Conservation (phyloP, 2,329 filamentous ascomycete species). For the Aschersonia sp. region DNA sequence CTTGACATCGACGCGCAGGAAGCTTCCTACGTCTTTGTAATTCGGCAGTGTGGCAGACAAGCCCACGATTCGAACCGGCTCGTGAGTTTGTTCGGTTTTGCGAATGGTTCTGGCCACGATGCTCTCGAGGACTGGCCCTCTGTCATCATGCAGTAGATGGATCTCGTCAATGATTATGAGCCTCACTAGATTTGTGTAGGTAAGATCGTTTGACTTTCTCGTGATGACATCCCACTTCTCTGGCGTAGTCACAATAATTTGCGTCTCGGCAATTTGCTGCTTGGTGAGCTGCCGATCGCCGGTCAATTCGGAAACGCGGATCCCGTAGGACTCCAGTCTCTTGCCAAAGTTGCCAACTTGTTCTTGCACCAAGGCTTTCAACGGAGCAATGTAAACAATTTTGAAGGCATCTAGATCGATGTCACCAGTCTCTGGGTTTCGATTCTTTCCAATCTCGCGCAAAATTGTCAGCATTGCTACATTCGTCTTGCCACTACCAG, state of each 20-base stretch:
- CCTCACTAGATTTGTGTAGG: conserved; percentile 93
- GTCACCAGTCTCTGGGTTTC: conserved; percentile 76
- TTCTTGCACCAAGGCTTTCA: conserved; percentile 93
- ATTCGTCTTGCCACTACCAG: conserved; percentile 95
- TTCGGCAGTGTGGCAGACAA: conserved; percentile 93
- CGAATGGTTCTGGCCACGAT: conserved; percentile 92
- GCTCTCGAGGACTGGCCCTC: conserved; percentile 90
- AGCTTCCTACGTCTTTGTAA: conserved; percentile 89
- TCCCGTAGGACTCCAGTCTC: conserved; percentile 77
- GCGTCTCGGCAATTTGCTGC: conserved; percentile 93
- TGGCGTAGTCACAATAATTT: conserved; percentile 94
- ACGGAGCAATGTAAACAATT: conserved; percentile 90
- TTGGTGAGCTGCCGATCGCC: conserved; percentile 97
- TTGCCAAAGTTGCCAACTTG: conserved; percentile 97
- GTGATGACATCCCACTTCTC: conserved; percentile 99
- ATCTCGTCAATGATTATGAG: conserved; percentile 97
- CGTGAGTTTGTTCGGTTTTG: conserved; percentile 83
- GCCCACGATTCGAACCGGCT: conserved; percentile 81
- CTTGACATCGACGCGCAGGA: conserved; percentile 72
- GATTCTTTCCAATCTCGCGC: conserved; percentile 90
- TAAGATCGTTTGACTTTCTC: conserved; percentile 88
- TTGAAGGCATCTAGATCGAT: conserved; percentile 96
- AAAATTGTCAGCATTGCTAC: conserved; percentile 96
- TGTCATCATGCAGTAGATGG: conserved; percentile 90
- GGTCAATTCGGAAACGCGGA: conserved; percentile 87